These are phyloP conservation scores for Epichloe bromicola DNA, from an alignment of 2,329 filamentous ascomycete genomes.

Conservation along the genomic window DNA sequence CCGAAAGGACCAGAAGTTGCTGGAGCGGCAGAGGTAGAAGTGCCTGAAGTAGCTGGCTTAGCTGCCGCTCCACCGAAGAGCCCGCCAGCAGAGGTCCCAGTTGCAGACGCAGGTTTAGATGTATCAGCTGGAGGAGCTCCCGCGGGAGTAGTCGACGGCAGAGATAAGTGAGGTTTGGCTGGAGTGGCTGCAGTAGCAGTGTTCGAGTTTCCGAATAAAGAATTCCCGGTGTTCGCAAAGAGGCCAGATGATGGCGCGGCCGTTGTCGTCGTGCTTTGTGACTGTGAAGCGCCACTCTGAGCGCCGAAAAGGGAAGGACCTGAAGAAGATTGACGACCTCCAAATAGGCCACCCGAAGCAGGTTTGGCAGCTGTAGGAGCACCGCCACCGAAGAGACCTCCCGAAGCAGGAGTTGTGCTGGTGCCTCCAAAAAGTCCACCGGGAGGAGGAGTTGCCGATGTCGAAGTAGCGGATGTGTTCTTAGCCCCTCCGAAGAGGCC, in stretches of 20 bases:
- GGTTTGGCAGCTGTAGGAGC: slow-evolving; percentile 10
- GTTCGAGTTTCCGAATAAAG: slow-evolving; percentile 18
- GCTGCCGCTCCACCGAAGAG: slow-evolving; percentile 15
- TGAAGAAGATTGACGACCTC: slow-evolving; percentile 7
- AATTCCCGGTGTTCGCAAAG: slow-evolving; percentile 16
- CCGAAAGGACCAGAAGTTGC: slow-evolving; percentile 6
- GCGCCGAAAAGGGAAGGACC: slow-evolving; percentile 9
- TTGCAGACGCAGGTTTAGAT: slow-evolving; percentile 13
- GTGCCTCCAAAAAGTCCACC: slow-evolving; percentile 12
- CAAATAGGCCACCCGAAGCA: slow-evolving; percentile 16
- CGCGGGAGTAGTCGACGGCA: slow-evolving; percentile 29
- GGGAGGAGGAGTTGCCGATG: slow-evolving; percentile 10
- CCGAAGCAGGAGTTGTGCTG: slow-evolving; percentile 5
- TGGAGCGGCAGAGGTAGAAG: slow-evolving; percentile 9
- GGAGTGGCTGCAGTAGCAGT: slow-evolving; percentile 14
- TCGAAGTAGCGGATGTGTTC: slow-evolving; percentile 2
- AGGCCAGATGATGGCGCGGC: slow-evolving; percentile 16
- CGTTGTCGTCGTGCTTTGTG: slow-evolving; percentile 12
- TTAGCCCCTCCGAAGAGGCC: slow-evolving; percentile 9
- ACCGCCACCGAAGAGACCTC: slow-evolving; percentile 7
- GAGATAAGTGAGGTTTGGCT: slow-evolving; percentile 9
- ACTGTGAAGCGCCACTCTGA: slow-evolving; percentile 6
- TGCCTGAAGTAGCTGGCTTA: slow-evolving; percentile 10
- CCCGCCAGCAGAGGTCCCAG: slow-evolving; percentile 8
- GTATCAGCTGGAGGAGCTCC: slow-evolving; percentile 35